phyloP scores from a whole-genome alignment of 116 monocot species.

The Iris pallida region DNA sequence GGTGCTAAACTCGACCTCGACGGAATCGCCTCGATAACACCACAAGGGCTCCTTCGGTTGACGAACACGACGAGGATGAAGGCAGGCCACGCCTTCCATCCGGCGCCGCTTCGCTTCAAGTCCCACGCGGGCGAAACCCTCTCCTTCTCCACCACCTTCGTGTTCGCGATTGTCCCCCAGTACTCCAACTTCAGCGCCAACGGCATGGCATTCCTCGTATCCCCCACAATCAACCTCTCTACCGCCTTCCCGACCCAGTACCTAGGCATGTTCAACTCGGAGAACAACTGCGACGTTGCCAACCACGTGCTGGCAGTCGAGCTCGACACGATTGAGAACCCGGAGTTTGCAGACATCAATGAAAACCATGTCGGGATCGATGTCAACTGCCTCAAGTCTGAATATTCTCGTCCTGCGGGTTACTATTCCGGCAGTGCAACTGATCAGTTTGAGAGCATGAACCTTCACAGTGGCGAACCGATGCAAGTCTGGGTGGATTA shows the following conservation, averaged over 20 bases:
- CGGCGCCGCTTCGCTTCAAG: slow-evolving; percentile 5
- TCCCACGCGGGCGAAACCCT: not conserved
- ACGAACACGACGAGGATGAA: not conserved
- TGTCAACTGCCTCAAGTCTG: slow-evolving; percentile 3
- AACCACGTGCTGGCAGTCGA: slow-evolving; percentile 8
- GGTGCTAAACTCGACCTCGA: not conserved
- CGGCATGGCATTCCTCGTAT: slow-evolving; percentile 7
- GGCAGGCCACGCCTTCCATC: slow-evolving; percentile 3
- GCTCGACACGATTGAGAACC: slow-evolving; percentile 4
- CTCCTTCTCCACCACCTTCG: slow-evolving; percentile 15
- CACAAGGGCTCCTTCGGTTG: not conserved
- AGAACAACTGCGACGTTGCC: not conserved
- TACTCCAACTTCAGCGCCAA: not conserved
- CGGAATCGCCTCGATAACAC: not conserved
- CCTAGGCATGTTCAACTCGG: slow-evolving; percentile 8
- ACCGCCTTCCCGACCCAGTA: slow-evolving; percentile 1
- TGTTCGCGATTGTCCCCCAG: not conserved
- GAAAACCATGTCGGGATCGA: slow-evolving; percentile 15
- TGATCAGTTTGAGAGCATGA: not conserved
- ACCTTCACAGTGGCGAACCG: slow-evolving; percentile 6
- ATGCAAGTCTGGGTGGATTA: slow-evolving; percentile 12
- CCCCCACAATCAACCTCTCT: not conserved
- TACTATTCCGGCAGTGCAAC: not conserved
- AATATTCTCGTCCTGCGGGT: not conserved
- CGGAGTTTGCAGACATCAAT: slow-evolving; percentile 2